Percentiles rank a stretch among this genome's conserved stretches.
Evolutionary conservation across 176 grass and related monocot genomes (phyloP).

Genomic region (Lolium perenne): DNA sequence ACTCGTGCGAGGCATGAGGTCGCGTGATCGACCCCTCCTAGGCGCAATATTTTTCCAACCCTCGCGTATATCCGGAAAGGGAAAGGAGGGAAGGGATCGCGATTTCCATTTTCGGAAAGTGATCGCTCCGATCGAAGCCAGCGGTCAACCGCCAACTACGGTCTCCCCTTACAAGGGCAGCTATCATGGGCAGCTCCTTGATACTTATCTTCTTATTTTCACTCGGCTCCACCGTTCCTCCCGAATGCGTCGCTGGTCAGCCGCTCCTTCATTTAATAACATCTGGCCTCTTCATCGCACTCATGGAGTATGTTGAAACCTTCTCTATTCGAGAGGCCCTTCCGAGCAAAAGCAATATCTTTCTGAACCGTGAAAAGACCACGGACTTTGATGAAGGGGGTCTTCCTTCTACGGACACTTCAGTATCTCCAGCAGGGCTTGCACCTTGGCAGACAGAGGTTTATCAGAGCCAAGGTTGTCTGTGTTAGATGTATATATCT

Average conservation of each 20-base stretch:
- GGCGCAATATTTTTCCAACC: too few species aligned
- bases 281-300: constrained; percentile 55
- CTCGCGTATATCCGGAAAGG: too few species aligned
- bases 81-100: too few species aligned
- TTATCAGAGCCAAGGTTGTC: constrained; percentile 29
- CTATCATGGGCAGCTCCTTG: constrained; percentile 82
- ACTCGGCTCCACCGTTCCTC: constrained; percentile 49
- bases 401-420: constrained; percentile 51
- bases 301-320: constrained; percentile 83
- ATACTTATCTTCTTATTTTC: constrained; percentile 64
- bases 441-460: constrained; percentile 82
- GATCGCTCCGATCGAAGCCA: too few species aligned
- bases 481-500: too few species aligned
- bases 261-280: constrained; percentile 70
- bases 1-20: too few species aligned
- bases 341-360: constrained; percentile 89
- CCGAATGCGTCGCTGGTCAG: constrained; percentile 67
- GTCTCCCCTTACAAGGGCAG: constrained; percentile 31
- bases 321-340: constrained; percentile 63
- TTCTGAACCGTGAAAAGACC: constrained; percentile 87
- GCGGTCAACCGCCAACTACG: too few species aligned
- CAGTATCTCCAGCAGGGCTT: constrained; percentile 69
- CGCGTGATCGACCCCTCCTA: too few species aligned
- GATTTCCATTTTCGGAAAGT: too few species aligned
- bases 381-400: constrained; percentile 75